A percentile compares a stretch with the other conserved stretches of the same genome.
Evolutionary conservation across 192 early-diverging fungal genomes (phyloP).

Genomic region (Mortierella claussenii): DNA sequence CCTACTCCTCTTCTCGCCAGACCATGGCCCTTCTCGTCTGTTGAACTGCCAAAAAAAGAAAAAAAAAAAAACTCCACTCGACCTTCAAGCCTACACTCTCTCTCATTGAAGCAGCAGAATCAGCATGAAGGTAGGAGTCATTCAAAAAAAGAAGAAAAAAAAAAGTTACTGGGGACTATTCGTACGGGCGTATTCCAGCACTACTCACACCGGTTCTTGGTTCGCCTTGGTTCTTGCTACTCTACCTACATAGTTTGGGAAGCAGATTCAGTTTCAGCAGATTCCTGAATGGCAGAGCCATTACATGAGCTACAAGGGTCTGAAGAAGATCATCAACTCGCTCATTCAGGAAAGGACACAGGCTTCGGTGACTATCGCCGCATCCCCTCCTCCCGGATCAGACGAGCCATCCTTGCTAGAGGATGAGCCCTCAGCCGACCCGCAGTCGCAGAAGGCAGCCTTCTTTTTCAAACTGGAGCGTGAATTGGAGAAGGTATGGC

Average conservation of each 20-base stretch:
- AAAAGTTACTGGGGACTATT: not conserved
- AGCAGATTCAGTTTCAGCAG: constrained; percentile 94
- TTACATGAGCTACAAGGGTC: constrained; percentile 97
- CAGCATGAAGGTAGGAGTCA: not conserved
- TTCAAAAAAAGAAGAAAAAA: not conserved
- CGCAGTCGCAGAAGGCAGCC: constrained; percentile 90
- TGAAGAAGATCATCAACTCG: constrained; percentile 96
- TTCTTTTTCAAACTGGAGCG: constrained; percentile 99
- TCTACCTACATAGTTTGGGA: constrained; percentile 86
- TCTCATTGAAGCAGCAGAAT: not conserved
- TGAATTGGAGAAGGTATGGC: constrained; percentile 91
- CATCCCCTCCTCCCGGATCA: constrained; percentile 52
- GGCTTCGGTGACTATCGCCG: constrained; percentile 45
- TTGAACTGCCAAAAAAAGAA: no score
- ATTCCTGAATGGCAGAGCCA: constrained; percentile 93
- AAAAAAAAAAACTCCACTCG: no score
- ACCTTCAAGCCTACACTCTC: not conserved
- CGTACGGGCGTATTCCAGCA: not conserved
- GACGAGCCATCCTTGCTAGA: constrained; percentile 20
- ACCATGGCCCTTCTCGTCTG: not conserved
- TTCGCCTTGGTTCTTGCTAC: not conserved
- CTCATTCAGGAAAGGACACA: constrained; percentile 61
- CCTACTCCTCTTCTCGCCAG: not conserved
- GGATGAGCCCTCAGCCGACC: constrained; percentile 57
- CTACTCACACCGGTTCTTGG: not conserved